A percentile compares a stretch with the other conserved stretches of the same genome.
phyloP scores from a whole-genome alignment of 1,284 basidiomycete genomes.

The Fomitopsis schrenkii region DNA sequence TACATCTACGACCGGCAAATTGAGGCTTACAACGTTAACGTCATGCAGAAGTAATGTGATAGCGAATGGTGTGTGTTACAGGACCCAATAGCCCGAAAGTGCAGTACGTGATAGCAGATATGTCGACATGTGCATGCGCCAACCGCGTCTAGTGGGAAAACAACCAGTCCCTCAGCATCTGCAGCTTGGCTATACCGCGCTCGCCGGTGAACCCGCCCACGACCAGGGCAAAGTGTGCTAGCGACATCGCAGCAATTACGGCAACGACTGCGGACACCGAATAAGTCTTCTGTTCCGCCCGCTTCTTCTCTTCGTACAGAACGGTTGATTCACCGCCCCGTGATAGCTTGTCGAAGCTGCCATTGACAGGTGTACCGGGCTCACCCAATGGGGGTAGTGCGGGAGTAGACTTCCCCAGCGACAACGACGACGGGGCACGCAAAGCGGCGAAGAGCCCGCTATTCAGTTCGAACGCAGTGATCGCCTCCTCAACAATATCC shows the following conservation, averaged over 20 bases:
- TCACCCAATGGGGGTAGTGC: conserved; percentile 19
- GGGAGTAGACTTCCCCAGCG: conserved; percentile 1
- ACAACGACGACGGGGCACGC: conserved; percentile 15
- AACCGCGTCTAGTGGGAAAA: not conserved
- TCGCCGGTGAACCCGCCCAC: conserved; percentile 47
- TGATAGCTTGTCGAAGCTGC: conserved; percentile 19
- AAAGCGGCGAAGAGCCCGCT: conserved; percentile 58
- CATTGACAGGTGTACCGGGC: conserved; percentile 20
- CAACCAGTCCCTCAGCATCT: conserved; percentile 40
- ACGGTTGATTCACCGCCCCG: conserved; percentile 10
- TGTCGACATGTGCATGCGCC: not conserved
- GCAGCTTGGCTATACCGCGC: conserved; percentile 42
- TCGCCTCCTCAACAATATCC: conserved; percentile 58
- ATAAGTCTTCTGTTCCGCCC: conserved; percentile 19
- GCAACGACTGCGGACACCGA: conserved; percentile 38
- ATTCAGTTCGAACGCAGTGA: conserved; percentile 66
- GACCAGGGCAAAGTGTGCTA: conserved; percentile 48
- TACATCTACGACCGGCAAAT: too few species aligned
- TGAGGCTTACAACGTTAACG: too few species aligned
- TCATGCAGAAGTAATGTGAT: too few species aligned
- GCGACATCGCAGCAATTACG: conserved; percentile 44
- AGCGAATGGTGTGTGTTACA: too few species aligned
- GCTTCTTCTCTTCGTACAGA: conserved; percentile 12
- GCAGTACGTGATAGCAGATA: too few species aligned
- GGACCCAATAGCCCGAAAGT: too few species aligned